Conservation (phyloP, 2,329 filamentous ascomycete species). For the Aspergillus melleus region DNA sequence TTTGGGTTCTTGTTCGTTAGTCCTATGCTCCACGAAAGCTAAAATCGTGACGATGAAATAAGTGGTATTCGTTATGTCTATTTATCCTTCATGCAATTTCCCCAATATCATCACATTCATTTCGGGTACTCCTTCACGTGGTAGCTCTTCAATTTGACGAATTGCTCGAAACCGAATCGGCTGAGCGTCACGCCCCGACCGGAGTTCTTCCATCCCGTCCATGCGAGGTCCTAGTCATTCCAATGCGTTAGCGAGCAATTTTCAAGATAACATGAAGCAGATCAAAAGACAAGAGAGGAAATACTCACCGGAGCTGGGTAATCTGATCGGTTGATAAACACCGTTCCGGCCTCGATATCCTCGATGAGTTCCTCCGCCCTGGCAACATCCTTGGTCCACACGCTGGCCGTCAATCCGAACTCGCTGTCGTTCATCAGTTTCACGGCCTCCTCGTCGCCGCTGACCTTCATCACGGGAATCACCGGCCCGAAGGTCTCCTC, state of each 20-base stretch:
- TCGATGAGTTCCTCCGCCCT: slow-evolving; percentile 76
- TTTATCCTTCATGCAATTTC: background rate
- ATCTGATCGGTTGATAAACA: slow-evolving; percentile 94
- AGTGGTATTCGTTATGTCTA: background rate
- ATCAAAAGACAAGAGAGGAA: background rate
- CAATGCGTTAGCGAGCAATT: background rate
- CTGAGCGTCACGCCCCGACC: slow-evolving; percentile 89
- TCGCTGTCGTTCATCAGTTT: slow-evolving; percentile 91
- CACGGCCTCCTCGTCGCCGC: slow-evolving; percentile 76
- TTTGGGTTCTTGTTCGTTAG: too few species aligned
- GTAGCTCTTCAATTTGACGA: slow-evolving; percentile 94
- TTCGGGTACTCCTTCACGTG: slow-evolving; percentile 80
- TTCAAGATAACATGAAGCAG: background rate
- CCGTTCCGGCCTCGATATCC: slow-evolving; percentile 85
- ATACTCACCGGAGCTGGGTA: slow-evolving; percentile 81
- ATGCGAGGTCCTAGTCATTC: slow-evolving; percentile 73
- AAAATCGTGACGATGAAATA: too few species aligned
- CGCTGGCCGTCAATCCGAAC: slow-evolving; percentile 91
- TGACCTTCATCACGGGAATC: slow-evolving; percentile 86
- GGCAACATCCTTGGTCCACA: slow-evolving; percentile 87
- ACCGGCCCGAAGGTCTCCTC: slow-evolving; percentile 95
- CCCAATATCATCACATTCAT: slow-evolving; percentile 24
- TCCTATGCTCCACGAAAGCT: too few species aligned
- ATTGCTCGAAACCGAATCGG: slow-evolving; percentile 89
- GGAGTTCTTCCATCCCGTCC: slow-evolving; percentile 97